Base-by-base conservation (phyloP, 768 basidiomycete genomes). In the Mycena albidolilacea region DNA sequence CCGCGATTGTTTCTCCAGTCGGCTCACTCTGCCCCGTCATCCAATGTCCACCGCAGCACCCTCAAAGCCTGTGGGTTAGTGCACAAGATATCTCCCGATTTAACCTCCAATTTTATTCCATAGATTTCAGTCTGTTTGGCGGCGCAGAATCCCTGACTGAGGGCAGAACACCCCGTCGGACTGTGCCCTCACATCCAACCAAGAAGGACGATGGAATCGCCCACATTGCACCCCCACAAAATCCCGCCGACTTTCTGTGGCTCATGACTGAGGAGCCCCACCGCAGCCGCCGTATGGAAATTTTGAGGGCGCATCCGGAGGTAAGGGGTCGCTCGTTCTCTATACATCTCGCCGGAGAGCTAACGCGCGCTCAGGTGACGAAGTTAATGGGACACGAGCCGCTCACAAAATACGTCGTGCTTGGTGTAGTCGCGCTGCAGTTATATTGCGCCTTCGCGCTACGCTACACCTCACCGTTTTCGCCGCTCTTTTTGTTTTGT, bases 221-320 rank as follows among this genome's bases (percentile, higher is more conserved):
- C 4, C 81, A 88, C 77, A 81, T 85, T 21, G 86, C 82, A 7
- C 90, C 90, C 3, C 92, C 93, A 0, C 91, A 92, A 79, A 91
- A 96, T 77, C 93, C 95, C 1, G 81, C 86, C 0, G 97, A 99
- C 77, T 99, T 98, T 78, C 86, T 98, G 39, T 99, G 98, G 98
- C 79, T 97, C 57, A 95, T 98, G 92, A 98, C 96, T 0, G 98
- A 99, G 83, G 98, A 99, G 79, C 98, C 98, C 3, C 98, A 99
- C 82, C 90, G 97, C 62, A 91, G 92, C 17, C 85, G 98, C 67
- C 85, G 98, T 70, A 91, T 90, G 84, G 93, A 90, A 8, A 98
- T 99, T 72, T 89, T 99, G 86, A 97, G 97, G 78, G 93, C 94
- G 0, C 97, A 99, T 79, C 98, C 98, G 0, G 92, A 98, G 87